Conservation (phyloP, 108 stramenopile species). For the Fragilaria crotonensis region DNA sequence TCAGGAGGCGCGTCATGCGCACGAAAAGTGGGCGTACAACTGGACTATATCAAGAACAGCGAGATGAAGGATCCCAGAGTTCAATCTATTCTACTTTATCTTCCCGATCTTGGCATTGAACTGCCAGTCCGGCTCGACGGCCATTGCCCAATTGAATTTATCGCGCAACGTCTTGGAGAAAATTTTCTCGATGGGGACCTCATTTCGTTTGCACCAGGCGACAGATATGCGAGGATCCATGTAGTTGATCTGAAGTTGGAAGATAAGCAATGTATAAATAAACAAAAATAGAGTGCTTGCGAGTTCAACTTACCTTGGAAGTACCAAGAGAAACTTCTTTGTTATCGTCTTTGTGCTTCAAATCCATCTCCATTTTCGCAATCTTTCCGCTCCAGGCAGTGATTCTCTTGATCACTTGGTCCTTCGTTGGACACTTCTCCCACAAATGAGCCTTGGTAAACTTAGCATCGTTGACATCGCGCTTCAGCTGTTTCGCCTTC, state of each 20-base stretch:
- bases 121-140: constrained; percentile 89
- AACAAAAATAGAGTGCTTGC: no score
- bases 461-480: constrained; percentile 57
- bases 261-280: no score
- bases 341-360: constrained; percentile 98
- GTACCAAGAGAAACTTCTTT: constrained; percentile 96
- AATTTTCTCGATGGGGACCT: constrained; percentile 92
- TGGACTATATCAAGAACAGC: no score
- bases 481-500: constrained; percentile 60
- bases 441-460: constrained; percentile 87
- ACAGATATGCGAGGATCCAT: constrained; percentile 99
- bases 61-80: no score
- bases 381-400: constrained; percentile 85
- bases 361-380: constrained; percentile 82
- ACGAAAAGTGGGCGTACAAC: no score
- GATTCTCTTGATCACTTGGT: constrained; percentile 79
- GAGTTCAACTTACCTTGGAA: constrained; percentile 56
- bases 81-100: not conserved
- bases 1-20: no score
- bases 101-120: constrained; percentile 79
- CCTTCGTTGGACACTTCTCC: constrained; percentile 74
- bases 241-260: constrained; percentile 93
- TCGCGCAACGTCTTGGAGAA: constrained; percentile 95
- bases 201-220: constrained; percentile 98
- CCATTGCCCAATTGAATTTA: constrained; percentile 99